A percentile compares a stretch with the other conserved stretches of the same genome.
phyloP scores from a whole-genome alignment of 2,329 filamentous ascomycete genomes.

The Nemania sp. region DNA sequence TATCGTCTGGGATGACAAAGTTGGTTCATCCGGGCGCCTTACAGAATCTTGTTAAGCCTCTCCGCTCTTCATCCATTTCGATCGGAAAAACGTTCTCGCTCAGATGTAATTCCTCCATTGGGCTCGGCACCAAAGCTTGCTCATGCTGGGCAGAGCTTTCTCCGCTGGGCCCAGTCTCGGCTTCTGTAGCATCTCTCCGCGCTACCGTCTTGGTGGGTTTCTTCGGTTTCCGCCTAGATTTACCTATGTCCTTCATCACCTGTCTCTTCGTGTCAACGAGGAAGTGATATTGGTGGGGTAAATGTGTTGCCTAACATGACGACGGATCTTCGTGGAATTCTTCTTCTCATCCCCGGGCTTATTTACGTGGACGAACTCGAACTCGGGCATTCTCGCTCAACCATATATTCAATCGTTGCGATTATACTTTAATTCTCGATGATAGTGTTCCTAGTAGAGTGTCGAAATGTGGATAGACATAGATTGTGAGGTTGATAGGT shows the following conservation, averaged over 20 bases:
- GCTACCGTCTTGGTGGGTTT: slow-evolving; percentile 20
- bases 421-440: neutral
- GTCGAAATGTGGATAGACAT: no score
- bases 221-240: slow-evolving; percentile 33
- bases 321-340: slow-evolving; percentile 36
- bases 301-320: no score
- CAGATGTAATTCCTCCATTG: slow-evolving; percentile 23
- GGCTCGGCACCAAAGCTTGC: slow-evolving; percentile 18
- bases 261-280: no score
- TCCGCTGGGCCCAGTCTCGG: neutral
- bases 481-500: no score
- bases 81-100: slow-evolving; percentile 28
- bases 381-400: slow-evolving; percentile 28
- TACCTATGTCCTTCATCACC: slow-evolving; percentile 41
- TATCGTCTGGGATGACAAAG: neutral
- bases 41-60: slow-evolving; percentile 31
- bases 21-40: slow-evolving; percentile 7
- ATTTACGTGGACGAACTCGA: slow-evolving; percentile 37
- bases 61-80: slow-evolving; percentile 33
- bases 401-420: neutral
- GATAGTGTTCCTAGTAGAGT: no score
- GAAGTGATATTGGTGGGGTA: no score
- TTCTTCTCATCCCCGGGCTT: slow-evolving; percentile 34
- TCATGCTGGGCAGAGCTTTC: neutral
- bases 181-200: neutral